Evolutionary conservation across 768 basidiomycete species (phyloP).

Genomic region (Omphalotus guepiniiformis): DNA sequence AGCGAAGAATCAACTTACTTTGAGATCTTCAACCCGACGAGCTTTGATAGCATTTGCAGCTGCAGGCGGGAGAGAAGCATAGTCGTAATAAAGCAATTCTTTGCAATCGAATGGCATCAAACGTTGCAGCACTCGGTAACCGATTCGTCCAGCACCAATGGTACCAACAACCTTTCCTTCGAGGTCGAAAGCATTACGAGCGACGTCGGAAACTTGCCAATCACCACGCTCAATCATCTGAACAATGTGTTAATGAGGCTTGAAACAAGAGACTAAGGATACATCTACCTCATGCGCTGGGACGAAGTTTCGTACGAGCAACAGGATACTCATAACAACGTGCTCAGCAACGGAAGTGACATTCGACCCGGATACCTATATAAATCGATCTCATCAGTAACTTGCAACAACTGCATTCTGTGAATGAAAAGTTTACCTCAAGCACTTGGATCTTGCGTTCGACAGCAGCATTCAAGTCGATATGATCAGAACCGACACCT

Average conservation of each 20-base stretch:
- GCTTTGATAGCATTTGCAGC: constrained; percentile 39
- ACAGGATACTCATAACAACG: constrained; percentile 85
- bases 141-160: constrained; percentile 79
- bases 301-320: constrained; percentile 86
- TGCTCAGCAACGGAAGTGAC: constrained; percentile 91
- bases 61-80: constrained; percentile 62
- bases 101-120: constrained; percentile 82
- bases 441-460: constrained; percentile 75
- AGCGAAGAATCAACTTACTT: constrained; percentile 37
- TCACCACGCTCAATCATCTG: constrained; percentile 81
- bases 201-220: constrained; percentile 83
- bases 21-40: constrained; percentile 74
- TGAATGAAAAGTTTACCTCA: constrained; percentile 39
- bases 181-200: constrained; percentile 81
- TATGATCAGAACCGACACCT: constrained; percentile 89
- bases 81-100: constrained; percentile 89
- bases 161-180: constrained; percentile 92
- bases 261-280: neutral
- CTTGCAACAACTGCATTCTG: constrained; percentile 11
- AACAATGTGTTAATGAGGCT: neutral
- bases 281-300: constrained; percentile 76
- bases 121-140: constrained; percentile 82
- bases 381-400: neutral
- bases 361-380: constrained; percentile 78
- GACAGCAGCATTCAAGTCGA: constrained; percentile 86